These are phyloP conservation scores for Penicillium dipodomyicola DNA, from an alignment of 495 filamentous ascomycete species.

Conservation along the genomic window DNA sequence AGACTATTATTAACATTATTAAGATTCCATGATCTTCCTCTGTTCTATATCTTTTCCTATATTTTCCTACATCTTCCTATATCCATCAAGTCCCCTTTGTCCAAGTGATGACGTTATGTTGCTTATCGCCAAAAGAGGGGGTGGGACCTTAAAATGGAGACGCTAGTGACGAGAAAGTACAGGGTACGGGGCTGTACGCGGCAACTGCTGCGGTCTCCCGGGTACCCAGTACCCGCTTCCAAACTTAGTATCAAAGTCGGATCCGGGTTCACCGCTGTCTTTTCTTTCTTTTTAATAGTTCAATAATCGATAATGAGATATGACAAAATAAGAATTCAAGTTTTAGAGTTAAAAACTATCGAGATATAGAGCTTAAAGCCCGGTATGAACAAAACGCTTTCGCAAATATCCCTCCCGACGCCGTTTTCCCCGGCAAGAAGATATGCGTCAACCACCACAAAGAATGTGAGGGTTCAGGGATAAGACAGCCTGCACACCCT, in stretches of 20 bases:
- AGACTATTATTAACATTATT: not conserved
- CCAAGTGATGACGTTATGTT: slow-evolving; percentile 26
- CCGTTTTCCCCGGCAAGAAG: slow-evolving; percentile 18
- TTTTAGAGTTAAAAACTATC: not conserved
- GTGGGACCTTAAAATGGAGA: slow-evolving; percentile 19
- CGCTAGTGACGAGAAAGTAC: slow-evolving; percentile 14
- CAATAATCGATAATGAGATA: not conserved
- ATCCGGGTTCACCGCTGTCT: slow-evolving; percentile 7
- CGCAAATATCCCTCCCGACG: slow-evolving; percentile 14
- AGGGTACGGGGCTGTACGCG: slow-evolving; percentile 13
- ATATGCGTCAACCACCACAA: slow-evolving; percentile 10
- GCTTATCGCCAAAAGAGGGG: slow-evolving; percentile 37
- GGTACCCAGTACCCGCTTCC: slow-evolving; percentile 12
- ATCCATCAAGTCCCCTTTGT: not conserved
- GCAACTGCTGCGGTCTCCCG: slow-evolving; percentile 3
- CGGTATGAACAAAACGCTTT: slow-evolving; percentile 23
- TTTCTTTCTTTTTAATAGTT: not conserved
- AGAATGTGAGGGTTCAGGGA: slow-evolving; percentile 15
- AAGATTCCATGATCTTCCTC: not conserved
- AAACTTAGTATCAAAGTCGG: slow-evolving; percentile 8
- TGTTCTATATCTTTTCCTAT: not conserved
- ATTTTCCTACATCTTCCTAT: too few relatives aligned
- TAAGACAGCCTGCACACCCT: slow-evolving; percentile 9
- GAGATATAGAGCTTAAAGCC: slow-evolving; percentile 8
- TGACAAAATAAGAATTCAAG: not conserved